These are phyloP conservation scores for Ogataea pini DNA, from an alignment of 805 yeast species.

Conservation along the genomic window DNA sequence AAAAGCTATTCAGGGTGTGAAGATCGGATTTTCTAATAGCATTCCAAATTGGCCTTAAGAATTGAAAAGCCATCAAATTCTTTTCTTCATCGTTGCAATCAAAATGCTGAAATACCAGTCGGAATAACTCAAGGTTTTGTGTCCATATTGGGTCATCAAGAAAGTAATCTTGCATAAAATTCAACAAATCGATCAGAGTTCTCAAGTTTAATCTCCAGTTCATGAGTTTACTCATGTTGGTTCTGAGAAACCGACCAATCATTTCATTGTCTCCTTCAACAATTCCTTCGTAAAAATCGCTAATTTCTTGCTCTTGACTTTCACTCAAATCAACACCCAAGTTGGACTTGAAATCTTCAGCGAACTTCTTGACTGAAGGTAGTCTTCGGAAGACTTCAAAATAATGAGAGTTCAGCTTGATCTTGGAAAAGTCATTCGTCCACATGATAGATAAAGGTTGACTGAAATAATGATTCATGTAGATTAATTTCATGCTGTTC, in stretches of 20 bases:
- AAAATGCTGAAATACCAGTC: conserved; percentile 26
- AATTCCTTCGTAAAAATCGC: conserved; percentile 26
- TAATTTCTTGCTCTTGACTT: conserved; percentile 12
- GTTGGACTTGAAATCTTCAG: conserved; percentile 9
- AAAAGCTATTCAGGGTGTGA: conserved; percentile 19
- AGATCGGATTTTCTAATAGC: conserved; percentile 9
- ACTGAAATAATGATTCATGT: conserved; percentile 37
- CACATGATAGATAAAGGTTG: conserved; percentile 37
- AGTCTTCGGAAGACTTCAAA: conserved; percentile 31
- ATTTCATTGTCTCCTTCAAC: conserved; percentile 20
- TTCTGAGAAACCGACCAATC: conserved; percentile 25
- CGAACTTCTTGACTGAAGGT: conserved; percentile 30
- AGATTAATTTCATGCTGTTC: conserved; percentile 33
- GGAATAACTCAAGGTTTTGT: conserved; percentile 32
- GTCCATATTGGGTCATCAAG: conserved; percentile 30
- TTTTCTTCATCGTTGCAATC: conserved; percentile 14
- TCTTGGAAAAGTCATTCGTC: conserved; percentile 31
- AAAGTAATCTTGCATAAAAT: conserved; percentile 30
- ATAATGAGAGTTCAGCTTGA: conserved; percentile 25
- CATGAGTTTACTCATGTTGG: conserved; percentile 30
- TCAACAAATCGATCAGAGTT: conserved; percentile 31
- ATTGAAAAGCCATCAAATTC: conserved; percentile 14
- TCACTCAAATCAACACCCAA: not conserved
- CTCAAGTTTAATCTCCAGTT: conserved; percentile 34
- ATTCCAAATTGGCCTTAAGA: conserved; percentile 29